Percentiles rank a stretch among this genome's conserved stretches.
phyloP scores from a whole-genome alignment of 768 basidiomycete species.

The Epithele typhae region DNA sequence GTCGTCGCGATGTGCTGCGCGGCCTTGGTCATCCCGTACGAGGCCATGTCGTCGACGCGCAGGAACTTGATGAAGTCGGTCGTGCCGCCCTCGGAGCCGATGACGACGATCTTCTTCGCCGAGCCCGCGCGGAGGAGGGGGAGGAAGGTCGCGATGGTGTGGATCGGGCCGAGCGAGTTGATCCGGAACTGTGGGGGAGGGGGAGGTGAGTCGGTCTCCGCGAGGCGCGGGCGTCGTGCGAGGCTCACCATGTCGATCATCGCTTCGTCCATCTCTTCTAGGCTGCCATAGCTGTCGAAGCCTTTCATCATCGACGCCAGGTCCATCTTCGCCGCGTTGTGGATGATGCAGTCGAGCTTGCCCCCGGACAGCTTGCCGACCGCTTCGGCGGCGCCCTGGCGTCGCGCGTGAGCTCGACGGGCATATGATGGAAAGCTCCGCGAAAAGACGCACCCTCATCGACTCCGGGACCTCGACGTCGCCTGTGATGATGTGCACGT shows the following conservation, averaged over 20 bases:
- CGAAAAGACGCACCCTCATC: constrained; percentile 24
- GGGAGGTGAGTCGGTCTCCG: too few species aligned
- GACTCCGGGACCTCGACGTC: constrained; percentile 30
- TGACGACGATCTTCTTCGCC: constrained; percentile 30
- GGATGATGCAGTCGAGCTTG: constrained; percentile 30
- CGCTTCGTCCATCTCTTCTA: too few species aligned
- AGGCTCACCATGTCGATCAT: too few species aligned
- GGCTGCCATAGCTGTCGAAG: constrained; percentile 20
- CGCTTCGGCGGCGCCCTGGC: constrained; percentile 17
- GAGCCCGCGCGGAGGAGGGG: constrained; percentile 31
- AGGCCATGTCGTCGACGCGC: constrained; percentile 4
- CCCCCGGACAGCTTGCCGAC: constrained; percentile 24
- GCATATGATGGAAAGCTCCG: background rate
- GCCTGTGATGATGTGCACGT: constrained; percentile 32
- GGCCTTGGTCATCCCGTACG: constrained; percentile 36
- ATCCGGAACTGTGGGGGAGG: constrained; percentile 22
- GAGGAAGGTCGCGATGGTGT: constrained; percentile 33
- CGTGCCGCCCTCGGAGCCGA: constrained; percentile 29
- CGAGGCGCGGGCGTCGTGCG: too few species aligned
- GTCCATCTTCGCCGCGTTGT: constrained; percentile 30
- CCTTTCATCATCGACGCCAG: constrained; percentile 2
- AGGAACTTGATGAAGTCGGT: constrained; percentile 18
- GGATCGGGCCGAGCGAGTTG: constrained; percentile 34
- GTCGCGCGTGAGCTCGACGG: too few species aligned
- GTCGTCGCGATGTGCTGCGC: constrained; percentile 33